These are phyloP conservation scores for Colletotrichum filicis DNA, from an alignment of 2,329 filamentous ascomycete species.

Conservation along the genomic window DNA sequence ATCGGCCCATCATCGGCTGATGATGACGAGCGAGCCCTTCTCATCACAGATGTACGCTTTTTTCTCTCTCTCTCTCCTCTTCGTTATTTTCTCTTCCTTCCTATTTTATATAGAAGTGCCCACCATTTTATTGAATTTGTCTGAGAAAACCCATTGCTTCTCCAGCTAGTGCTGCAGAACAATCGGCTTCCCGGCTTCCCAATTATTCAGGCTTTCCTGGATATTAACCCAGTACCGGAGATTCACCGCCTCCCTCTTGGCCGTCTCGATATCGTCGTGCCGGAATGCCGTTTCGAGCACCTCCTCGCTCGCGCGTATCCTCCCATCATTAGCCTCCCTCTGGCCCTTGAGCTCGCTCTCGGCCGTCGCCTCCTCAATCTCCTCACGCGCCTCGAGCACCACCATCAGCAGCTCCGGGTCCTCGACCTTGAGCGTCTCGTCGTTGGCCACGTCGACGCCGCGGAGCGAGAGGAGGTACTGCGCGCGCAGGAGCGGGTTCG, in stretches of 20 bases:
- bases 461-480: constrained; percentile 84
- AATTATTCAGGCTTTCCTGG: constrained; percentile 80
- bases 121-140: background rate
- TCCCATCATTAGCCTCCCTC: constrained; percentile 72
- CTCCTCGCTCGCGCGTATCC: constrained; percentile 73
- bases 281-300: constrained; percentile 73
- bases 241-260: constrained; percentile 78
- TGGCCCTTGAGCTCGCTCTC: constrained; percentile 74
- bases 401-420: constrained; percentile 77
- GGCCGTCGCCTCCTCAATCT: constrained; percentile 75
- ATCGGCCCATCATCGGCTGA: constrained; percentile 35
- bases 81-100: background rate
- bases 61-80: background rate
- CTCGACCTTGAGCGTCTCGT: constrained; percentile 78
- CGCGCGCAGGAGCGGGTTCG: constrained; percentile 82
- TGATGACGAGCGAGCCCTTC: constrained; percentile 24
- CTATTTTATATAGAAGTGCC: background rate
- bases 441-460: constrained; percentile 81
- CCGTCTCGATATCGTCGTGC: constrained; percentile 71
- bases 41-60: background rate
- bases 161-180: constrained; percentile 60
- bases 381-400: constrained; percentile 83
- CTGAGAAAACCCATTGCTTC: background rate
- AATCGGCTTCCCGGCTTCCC: constrained; percentile 80
- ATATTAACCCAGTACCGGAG: constrained; percentile 94